Evolutionary conservation across 495 filamentous ascomycete species (phyloP).

Genomic region (Penicillium malachiteum): DNA sequence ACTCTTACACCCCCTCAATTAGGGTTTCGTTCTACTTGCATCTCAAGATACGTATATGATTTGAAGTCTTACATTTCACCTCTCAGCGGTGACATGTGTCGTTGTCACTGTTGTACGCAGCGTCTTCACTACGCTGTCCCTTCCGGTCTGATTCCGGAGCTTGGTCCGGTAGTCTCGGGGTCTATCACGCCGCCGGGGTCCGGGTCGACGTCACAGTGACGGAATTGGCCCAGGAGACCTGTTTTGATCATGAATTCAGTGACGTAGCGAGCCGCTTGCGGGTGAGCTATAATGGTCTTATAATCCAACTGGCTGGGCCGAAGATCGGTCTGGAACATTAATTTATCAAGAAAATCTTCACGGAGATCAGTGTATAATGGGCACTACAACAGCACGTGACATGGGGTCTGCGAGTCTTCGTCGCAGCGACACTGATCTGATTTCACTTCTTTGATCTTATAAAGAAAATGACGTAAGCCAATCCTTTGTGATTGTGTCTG

Average conservation of each 20-base stretch:
- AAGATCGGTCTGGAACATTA: neutral
- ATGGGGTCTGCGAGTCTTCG: neutral
- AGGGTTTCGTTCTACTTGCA: too few species aligned
- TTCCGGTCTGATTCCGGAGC: neutral
- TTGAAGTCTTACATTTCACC: neutral
- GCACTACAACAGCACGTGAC: neutral
- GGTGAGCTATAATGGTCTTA: neutral
- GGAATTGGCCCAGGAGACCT: slow-evolving; percentile 6
- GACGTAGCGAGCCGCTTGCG: slow-evolving; percentile 4
- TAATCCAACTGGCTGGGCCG: neutral
- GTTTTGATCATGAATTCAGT: slow-evolving; percentile 9
- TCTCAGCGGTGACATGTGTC: too few species aligned
- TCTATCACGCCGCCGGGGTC: too few species aligned
- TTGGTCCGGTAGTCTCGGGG: neutral
- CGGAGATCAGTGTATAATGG: neutral
- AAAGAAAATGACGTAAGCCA: neutral
- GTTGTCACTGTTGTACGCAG: neutral
- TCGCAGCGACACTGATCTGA: neutral
- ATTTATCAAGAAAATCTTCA: neutral
- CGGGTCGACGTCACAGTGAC: neutral
- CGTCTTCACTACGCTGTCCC: neutral
- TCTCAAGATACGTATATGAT: too few species aligned
- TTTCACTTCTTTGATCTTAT: neutral
- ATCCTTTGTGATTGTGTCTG: neutral
- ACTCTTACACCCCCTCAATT: too few species aligned